Evolutionary conservation across 192 early-diverging fungal species (phyloP), one percentile per base, ranked within the genome.

Genomic region (Coemansia sp.): DNA sequence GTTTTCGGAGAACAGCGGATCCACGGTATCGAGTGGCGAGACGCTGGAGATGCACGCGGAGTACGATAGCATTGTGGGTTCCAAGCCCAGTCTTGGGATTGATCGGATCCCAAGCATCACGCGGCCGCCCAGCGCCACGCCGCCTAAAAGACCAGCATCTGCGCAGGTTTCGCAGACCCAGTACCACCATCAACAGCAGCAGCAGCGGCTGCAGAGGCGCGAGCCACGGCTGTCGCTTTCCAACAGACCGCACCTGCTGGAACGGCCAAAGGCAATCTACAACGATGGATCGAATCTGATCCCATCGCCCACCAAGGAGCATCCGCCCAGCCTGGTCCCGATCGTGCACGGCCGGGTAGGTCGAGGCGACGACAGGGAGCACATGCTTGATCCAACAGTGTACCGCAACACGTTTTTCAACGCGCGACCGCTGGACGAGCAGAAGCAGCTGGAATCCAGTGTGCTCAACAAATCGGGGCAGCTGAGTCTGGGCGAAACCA

Each of bases 1-100:
- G 61, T 74, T 82, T 41, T 82, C 80, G n/a, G 80, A 77, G 41
- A 76, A 82, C 74, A 82, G 80, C 71, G 80, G 80, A n/a, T 70
- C 68, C 10, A 82, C 79, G 0, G 65, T 69, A 22, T 65, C 64
- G 36, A 66, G 73, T 65, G 64, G 68, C 62, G 77, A 79, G 55
- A 78, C 67, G n/a, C 61, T 67, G 47, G 61, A 62, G 16, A 42
- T 47, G 48, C 26, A 58, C 56, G 19, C 10, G 41, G 42, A 62
- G 6, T 22, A 45, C 19, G 61, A 62, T 15, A 21, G 61, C 22
- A 37, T 4, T 21, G 61, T 19, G 4, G 22, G 4, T 46, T 42
- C n/a, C 18, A 62, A 62, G 61, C 12, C 5, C 46, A n/a, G 59
- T 19, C 16, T 32, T 11, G 18, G 21, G 13, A 45, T 40, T 16